These are phyloP conservation scores for Backusella australiensis DNA, from an alignment of 192 early-diverging fungal genomes.

Conservation along the genomic window DNA sequence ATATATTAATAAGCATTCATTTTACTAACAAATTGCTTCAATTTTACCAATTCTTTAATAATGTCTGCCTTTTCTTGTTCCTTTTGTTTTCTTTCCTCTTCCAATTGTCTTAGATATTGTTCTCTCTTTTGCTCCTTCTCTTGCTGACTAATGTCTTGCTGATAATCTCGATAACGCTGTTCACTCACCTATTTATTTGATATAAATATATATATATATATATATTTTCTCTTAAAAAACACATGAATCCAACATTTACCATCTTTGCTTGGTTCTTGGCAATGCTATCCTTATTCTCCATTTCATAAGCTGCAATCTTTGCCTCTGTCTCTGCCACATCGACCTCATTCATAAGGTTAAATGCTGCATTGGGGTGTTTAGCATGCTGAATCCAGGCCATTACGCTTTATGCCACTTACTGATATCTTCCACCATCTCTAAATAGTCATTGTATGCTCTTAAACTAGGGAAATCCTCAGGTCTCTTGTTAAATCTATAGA, in stretches of 20 bases:
- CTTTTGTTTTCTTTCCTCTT: slow-evolving; percentile 69
- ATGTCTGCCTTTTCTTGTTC: slow-evolving; percentile 63
- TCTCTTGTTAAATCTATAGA: slow-evolving; percentile 81
- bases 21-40: too few species aligned
- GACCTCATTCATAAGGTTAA: slow-evolving; percentile 85
- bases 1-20: neutral
- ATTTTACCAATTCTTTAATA: slow-evolving; percentile 68
- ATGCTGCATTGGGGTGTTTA: slow-evolving; percentile 41
- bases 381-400: too few species aligned
- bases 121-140: slow-evolving; percentile 59
- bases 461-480: slow-evolving; percentile 80
- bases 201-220: too few species aligned
- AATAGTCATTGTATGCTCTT: slow-evolving; percentile 83
- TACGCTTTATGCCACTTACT: slow-evolving; percentile 41
- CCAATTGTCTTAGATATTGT: slow-evolving; percentile 65
- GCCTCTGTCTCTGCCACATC: slow-evolving; percentile 80
- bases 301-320: slow-evolving; percentile 70
- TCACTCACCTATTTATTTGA: slow-evolving; percentile 55
- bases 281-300: slow-evolving; percentile 81
- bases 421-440: slow-evolving; percentile 88
- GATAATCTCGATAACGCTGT: slow-evolving; percentile 42
- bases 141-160: slow-evolving; percentile 47
- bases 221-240: neutral
- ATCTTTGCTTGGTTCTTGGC: slow-evolving; percentile 59
- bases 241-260: slow-evolving; percentile 36